Evolutionary conservation across 2,329 filamentous ascomycete genomes (phyloP).

Genomic region (Fusarium hostae): DNA sequence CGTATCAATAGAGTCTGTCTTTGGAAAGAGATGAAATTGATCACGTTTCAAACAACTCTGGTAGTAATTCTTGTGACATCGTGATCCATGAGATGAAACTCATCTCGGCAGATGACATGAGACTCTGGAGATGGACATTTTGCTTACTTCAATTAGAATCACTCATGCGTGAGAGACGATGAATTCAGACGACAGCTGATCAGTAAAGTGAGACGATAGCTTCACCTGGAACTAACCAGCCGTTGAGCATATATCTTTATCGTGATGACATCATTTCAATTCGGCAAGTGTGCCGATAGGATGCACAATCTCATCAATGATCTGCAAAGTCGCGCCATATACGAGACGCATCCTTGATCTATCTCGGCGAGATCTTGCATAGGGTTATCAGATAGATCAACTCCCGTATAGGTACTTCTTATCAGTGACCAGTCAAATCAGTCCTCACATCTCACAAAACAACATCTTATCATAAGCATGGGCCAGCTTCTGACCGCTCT

Average conservation of each 20-base stretch:
- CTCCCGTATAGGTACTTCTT: constrained; percentile 2
- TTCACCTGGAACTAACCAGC: neutral
- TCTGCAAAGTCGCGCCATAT: neutral
- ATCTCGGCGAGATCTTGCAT: neutral
- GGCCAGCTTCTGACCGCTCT: constrained; percentile 6
- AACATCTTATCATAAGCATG: constrained; percentile 7
- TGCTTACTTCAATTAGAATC: too few relatives aligned
- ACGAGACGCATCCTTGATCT: neutral
- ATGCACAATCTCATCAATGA: neutral
- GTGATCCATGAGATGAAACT: neutral
- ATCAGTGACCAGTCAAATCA: neutral
- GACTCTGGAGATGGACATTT: too few relatives aligned
- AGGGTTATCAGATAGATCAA: constrained; percentile 8
- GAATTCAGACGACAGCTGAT: too few relatives aligned
- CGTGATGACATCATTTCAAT: neutral
- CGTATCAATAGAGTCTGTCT: too few relatives aligned
- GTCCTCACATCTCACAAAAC: neutral
- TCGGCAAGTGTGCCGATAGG: neutral
- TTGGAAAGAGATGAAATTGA: constrained; percentile 6
- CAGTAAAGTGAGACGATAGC: neutral
- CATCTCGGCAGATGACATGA: neutral
- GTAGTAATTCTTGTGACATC: fast-evolving
- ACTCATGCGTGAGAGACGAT: too few relatives aligned
- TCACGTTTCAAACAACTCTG: neutral
- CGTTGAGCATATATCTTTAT: neutral